Evolutionary conservation across 23 red algal species (phyloP), one percentile per base, ranked within the genome.

Genomic region (Gracilariopsis chorda): DNA sequence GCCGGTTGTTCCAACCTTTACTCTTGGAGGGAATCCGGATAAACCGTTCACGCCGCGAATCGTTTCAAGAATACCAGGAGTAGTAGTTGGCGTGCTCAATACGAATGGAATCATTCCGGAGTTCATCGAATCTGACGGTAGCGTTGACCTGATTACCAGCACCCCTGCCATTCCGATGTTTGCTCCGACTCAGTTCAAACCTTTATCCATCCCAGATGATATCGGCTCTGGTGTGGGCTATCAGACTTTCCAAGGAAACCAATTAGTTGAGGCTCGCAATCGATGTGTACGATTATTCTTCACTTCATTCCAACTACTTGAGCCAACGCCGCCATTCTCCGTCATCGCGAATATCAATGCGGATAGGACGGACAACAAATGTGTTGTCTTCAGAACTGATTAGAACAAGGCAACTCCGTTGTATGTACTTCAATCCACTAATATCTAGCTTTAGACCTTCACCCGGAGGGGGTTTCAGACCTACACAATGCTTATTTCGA

Each of bases 281-380:
- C 80, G 80, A 57, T 84, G 80, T 68, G 60, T 84, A 21, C 80
- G 80, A 21, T 35, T 84, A 30, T 84, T 84, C 57, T 68, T 84
- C 60, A 39, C 80, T 49, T 51, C 47, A 4, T 84, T 67, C 60
- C 80, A 84, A 51, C 7, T 84, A 14, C 57, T 84, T 84, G 40
- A 40, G 42, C 40, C 53, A 5, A 19, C 24, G 40, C 39, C 42
- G 28, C 67, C 67, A 35, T 44, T 73, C 67, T 73, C 19, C 28
- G 67, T 73, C n/a, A 35, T 73, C 37, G 67, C 39, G 20, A 80
- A 80, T 41, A 45, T 57, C 7, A 48, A 80, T 35, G 76, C 48
- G 33, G 55, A 42, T 20, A 24, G 51, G n/a, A 45, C 51, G 23
- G 76, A 80, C 23, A 80, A 80, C 48, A 45, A 37, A 33, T 80